Base-by-base conservation (phyloP, 148 eudicot genomes). In the Nepenthes mirabilis region DNA sequence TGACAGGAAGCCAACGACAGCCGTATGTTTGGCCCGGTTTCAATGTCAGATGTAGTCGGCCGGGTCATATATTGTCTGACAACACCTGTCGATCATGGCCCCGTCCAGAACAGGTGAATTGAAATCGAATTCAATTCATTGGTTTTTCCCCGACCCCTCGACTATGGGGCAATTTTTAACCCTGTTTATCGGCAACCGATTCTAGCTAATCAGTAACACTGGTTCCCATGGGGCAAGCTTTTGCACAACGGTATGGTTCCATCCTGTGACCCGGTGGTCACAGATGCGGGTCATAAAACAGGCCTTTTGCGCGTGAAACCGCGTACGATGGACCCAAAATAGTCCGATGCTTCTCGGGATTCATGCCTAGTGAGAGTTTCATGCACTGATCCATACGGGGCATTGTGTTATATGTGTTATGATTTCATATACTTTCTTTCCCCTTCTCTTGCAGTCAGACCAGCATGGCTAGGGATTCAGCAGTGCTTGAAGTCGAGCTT, bases 1-100 rank as follows among this genome's bases (percentile, higher is more conserved):
- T 69, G 54, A 72, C 83, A 91, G 98, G 96, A 91, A 65, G 96
- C 96, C 51, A 77, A 70, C 14, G 98, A 91, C 75, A 91, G 98
- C 76, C 76, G 94, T 51, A 64, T 68, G 10, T 88, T 88, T 69
- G 98, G 98, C 13, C 98, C 96, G 2, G 75, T 91, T 68, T 67
- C 74, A 1, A 80, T 82, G 91, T 71, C 79, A 47, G 70, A 83
- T 72, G 83, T 91, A 52, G 72, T 91, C 60, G 98, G 96, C 37
- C 75, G 98, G 70, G 98, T 67, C 59, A 82, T 91, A 59, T 91
- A 91, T 66, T 85, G 91, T 72, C 75, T 91, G 67, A 82, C 79
- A 61, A 79, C 75, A 36, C 88, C 94, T 36, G 84, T 88, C 11
- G 98, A 91, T 83, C 98, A 91, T 59, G 96, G 96, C 61, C 96